Conservation (phyloP, 176 grass and related monocot species). For the Sorghum bicolor region DNA sequence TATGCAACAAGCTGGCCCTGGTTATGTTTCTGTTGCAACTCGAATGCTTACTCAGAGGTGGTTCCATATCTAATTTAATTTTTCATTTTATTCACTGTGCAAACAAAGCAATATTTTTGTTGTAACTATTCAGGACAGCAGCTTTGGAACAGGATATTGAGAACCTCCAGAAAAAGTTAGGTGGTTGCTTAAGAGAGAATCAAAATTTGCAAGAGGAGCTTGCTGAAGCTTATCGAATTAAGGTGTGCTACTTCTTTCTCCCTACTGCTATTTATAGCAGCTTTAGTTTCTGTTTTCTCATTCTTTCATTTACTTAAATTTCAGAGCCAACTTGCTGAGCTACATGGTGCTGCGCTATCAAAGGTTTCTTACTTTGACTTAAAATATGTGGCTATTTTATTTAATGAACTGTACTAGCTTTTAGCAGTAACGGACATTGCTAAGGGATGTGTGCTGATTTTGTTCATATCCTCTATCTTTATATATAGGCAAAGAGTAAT, state of each 20-base stretch:
- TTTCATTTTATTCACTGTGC: constrained; percentile 10
- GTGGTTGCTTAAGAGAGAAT: constrained; percentile 84
- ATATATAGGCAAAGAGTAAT: neutral
- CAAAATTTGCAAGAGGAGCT: constrained; percentile 98
- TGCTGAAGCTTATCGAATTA: constrained; percentile 92
- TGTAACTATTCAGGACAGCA: constrained; percentile 68
- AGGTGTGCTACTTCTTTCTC: constrained; percentile 43
- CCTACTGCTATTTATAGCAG: constrained; percentile 4
- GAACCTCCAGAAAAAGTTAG: constrained; percentile 73
- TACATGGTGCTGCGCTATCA: constrained; percentile 74
- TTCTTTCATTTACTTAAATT: constrained; percentile 46
- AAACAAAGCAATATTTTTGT: constrained; percentile 22
- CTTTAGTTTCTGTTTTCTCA: constrained; percentile 34
- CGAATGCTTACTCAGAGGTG: constrained; percentile 95
- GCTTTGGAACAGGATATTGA: constrained; percentile 88
- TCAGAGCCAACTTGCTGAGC: constrained; percentile 92
- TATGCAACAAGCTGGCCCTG: constrained; percentile 86
- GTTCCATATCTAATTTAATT: constrained; percentile 22
- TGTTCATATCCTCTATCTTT: neutral
- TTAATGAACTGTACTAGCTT: neutral
- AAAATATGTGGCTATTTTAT: constrained; percentile 14
- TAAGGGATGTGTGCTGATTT: neutral
- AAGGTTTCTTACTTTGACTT: constrained; percentile 62
- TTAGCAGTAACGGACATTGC: constrained; percentile 2
- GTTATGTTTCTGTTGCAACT: constrained; percentile 81